These are phyloP conservation scores for Golubevia pallescens DNA, from an alignment of 1,284 basidiomycete genomes.

Conservation along the genomic window DNA sequence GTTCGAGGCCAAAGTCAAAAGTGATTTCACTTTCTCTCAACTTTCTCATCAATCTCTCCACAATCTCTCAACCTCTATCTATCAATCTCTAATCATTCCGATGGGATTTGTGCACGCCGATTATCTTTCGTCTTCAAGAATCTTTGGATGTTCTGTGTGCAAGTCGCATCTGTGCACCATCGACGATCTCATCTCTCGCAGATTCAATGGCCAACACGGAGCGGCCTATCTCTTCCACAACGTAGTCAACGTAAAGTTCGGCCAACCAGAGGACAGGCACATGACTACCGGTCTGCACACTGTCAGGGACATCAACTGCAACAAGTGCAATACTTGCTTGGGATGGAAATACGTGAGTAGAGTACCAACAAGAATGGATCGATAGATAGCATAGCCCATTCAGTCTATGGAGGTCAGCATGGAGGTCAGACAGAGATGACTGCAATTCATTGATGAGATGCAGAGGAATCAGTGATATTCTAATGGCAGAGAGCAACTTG, in stretches of 20 bases:
- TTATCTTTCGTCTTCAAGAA: constrained; percentile 83
- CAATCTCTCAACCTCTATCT: no score
- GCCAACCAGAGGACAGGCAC: constrained; percentile 83
- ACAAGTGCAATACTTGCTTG: constrained; percentile 81
- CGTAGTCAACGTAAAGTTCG: constrained; percentile 87
- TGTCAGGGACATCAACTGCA: constrained; percentile 91
- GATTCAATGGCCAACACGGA: constrained; percentile 81
- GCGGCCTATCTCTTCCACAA: constrained; percentile 89
- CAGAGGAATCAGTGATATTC: no score
- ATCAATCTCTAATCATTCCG: no score
- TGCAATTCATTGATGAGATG: no score
- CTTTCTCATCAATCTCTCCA: no score
- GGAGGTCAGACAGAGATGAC: no score
- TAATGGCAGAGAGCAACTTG: no score
- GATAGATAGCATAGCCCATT: no score
- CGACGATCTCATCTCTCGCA: constrained; percentile 85
- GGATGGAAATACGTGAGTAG: constrained; percentile 95
- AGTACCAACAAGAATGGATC: no score
- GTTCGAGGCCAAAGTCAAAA: no score
- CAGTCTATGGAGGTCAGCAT: no score
- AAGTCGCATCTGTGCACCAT: constrained; percentile 91
- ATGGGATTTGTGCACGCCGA: constrained; percentile 90
- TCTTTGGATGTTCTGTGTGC: constrained; percentile 89
- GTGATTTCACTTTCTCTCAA: no score
- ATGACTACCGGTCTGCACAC: constrained; percentile 98